These are phyloP conservation scores for Beauveria medogensis DNA, from an alignment of 2,329 filamentous ascomycete genomes.

Conservation along the genomic window DNA sequence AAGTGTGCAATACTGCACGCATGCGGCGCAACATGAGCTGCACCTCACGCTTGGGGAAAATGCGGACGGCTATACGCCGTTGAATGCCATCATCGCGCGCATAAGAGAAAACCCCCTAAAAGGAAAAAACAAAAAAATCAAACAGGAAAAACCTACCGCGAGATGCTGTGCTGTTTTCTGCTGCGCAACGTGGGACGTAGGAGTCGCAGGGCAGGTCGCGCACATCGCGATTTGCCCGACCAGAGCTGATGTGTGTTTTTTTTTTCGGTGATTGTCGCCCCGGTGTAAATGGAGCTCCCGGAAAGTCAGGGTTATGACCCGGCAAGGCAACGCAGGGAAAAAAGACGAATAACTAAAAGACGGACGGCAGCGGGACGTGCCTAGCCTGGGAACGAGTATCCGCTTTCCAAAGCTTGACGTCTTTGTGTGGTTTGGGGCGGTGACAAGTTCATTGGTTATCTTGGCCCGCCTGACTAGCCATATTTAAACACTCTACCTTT, in stretches of 20 bases:
- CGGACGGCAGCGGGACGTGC: slow-evolving; percentile 2
- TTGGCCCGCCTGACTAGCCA: slow-evolving; percentile 1
- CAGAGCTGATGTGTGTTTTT: neutral
- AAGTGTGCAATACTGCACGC: too few relatives aligned
- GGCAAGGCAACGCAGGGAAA: neutral
- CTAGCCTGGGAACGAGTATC: slow-evolving; percentile 4
- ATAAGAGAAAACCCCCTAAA: too few relatives aligned
- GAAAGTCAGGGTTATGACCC: neutral
- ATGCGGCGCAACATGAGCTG: neutral
- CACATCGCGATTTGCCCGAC: too few relatives aligned
- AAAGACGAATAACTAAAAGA: neutral
- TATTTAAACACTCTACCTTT: too few relatives aligned
- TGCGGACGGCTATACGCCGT: neutral
- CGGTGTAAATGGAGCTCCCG: neutral
- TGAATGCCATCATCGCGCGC: neutral
- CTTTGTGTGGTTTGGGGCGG: neutral
- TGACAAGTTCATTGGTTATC: neutral
- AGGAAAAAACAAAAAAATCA: neutral
- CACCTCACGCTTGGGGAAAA: neutral
- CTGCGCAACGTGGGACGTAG: neutral
- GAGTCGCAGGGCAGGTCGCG: neutral
- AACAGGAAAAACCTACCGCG: too few relatives aligned
- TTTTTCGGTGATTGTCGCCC: neutral
- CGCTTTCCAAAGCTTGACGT: slow-evolving; percentile 1
- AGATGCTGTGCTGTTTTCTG: neutral